These are phyloP conservation scores for Lactarius trivialis DNA, from an alignment of 768 basidiomycete genomes.

Conservation along the genomic window DNA sequence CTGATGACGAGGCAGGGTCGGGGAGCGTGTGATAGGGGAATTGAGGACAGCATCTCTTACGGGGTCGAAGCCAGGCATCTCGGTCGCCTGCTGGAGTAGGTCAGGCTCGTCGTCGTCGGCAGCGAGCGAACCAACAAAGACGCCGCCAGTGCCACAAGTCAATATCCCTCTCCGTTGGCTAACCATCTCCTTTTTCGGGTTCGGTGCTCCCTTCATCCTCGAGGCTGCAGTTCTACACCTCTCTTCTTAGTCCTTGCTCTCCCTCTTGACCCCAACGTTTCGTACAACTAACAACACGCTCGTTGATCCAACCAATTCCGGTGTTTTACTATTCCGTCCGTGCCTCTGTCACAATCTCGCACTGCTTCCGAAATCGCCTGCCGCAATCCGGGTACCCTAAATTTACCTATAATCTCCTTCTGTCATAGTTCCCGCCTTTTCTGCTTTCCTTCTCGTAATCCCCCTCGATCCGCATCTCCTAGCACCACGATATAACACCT, in stretches of 20 bases:
- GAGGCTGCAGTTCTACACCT: not conserved
- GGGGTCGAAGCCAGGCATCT: conserved; percentile 76
- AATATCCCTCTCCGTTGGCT: conserved; percentile 4
- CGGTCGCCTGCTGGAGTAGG: conserved; percentile 3
- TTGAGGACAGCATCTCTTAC: conserved; percentile 83
- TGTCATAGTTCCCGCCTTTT: conserved; percentile 9
- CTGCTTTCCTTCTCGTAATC: conserved; percentile 7
- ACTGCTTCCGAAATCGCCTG: conserved; percentile 9
- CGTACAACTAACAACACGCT: not conserved
- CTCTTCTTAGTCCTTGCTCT: not conserved
- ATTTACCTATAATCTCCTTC: not conserved
- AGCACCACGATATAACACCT: not conserved
- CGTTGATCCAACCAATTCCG: conserved; percentile 17
- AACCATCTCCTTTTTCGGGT: conserved; percentile 15
- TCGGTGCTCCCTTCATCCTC: conserved; percentile 18
- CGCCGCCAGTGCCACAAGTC: conserved; percentile 5
- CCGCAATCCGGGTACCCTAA: not conserved
- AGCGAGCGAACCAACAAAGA: conserved; percentile 7
- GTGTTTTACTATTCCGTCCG: conserved; percentile 8
- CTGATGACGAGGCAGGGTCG: conserved; percentile 32
- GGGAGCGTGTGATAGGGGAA: conserved; percentile 53
- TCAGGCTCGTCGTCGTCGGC: conserved; percentile 10
- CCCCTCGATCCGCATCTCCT: conserved; percentile 7
- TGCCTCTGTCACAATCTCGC: conserved; percentile 10
- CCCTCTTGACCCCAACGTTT: not conserved